These are phyloP conservation scores for Nothophaeocryptopus gaeumannii DNA, from an alignment of 2,329 filamentous ascomycete genomes.

Conservation along the genomic window DNA sequence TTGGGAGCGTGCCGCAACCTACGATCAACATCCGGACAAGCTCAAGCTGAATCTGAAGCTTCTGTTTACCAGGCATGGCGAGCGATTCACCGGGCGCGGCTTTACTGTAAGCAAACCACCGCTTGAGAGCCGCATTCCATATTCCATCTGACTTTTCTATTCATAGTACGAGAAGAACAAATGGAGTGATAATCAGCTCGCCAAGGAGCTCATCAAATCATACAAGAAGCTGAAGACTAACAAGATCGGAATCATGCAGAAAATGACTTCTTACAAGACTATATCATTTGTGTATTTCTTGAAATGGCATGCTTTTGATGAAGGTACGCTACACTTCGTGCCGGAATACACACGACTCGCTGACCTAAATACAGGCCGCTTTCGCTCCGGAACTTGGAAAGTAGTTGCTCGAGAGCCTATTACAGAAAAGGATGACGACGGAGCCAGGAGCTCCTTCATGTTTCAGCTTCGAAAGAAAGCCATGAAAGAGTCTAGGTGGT, in stretches of 20 bases:
- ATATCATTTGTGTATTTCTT: conserved; percentile 22
- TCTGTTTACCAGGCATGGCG: conserved; percentile 18
- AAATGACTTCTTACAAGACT: conserved; percentile 18
- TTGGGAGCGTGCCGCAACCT: conserved; percentile 17
- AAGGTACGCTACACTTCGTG: not conserved
- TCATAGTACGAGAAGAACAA: conserved; percentile 5
- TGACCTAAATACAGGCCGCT: too few species aligned
- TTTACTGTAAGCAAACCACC: not conserved
- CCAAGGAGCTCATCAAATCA: conserved; percentile 8
- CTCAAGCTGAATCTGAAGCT: conserved; percentile 14
- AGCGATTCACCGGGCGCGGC: conserved; percentile 13
- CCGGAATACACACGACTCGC: too few species aligned
- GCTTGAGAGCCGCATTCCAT: too few species aligned
- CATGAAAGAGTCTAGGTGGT: conserved; percentile 7
- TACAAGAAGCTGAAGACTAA: conserved; percentile 19
- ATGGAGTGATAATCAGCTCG: conserved; percentile 19
- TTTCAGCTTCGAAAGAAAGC: conserved; percentile 13
- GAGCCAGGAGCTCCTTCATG: conserved; percentile 17
- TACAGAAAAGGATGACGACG: conserved; percentile 8
- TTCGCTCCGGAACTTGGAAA: conserved; percentile 2
- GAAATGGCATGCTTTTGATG: conserved; percentile 17
- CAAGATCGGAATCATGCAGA: conserved; percentile 18
- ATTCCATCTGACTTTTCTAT: not conserved
- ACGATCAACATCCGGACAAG: not conserved
- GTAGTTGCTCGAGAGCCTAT: conserved; percentile 13